phyloP scores from a whole-genome alignment of 164 flowering plant species.

The Tetrastigma voinierianum region DNA sequence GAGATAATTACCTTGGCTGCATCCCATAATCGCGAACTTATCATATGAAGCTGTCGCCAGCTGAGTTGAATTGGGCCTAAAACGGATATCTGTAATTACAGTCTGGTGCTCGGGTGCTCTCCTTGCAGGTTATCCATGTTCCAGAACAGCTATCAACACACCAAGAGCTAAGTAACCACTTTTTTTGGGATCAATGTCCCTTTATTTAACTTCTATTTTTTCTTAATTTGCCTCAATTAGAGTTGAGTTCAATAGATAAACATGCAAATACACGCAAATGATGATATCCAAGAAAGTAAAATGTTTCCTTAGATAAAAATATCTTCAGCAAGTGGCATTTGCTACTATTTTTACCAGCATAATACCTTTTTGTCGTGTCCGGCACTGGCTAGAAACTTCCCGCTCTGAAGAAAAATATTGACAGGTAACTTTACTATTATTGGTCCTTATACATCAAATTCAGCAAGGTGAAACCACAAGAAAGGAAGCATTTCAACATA shows the following conservation, averaged over 20 bases:
- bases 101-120: slow-evolving; percentile 60
- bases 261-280: neutral
- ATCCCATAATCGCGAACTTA: slow-evolving; percentile 85
- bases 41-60: slow-evolving; percentile 89
- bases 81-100: slow-evolving; percentile 80
- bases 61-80: slow-evolving; percentile 88
- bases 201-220: no score
- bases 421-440: slow-evolving; percentile 71
- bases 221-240: neutral
- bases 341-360: slow-evolving; percentile 1
- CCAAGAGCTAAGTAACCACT: neutral
- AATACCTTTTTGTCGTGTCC: slow-evolving; percentile 93
- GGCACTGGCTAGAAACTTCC: slow-evolving; percentile 81
- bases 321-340: neutral
- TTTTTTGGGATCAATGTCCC: neutral
- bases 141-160: slow-evolving; percentile 68
- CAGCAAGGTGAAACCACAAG: slow-evolving; percentile 75
- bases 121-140: slow-evolving; percentile 78
- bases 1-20: slow-evolving; percentile 66
- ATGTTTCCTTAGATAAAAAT: no score
- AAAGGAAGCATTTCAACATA: slow-evolving; percentile 9
- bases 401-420: slow-evolving; percentile 93
- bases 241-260: neutral
- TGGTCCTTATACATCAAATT: slow-evolving; percentile 63
- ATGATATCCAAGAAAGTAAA: no score